Evolutionary conservation across 176 grass and related monocot species (phyloP).

Genomic region (Eragrostis curvula): DNA sequence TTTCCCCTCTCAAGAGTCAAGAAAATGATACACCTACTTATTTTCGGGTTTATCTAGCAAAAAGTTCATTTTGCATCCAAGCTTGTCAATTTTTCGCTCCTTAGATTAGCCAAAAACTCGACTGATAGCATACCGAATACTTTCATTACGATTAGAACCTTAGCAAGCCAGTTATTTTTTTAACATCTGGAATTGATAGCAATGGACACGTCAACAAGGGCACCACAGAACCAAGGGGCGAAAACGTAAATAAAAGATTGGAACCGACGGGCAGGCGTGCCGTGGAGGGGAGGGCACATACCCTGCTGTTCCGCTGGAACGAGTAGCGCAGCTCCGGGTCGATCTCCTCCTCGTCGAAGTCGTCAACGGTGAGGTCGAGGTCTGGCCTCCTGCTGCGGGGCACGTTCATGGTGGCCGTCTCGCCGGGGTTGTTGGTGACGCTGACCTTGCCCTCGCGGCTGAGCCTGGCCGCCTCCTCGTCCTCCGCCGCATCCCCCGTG

Average conservation of each 20-base stretch:
- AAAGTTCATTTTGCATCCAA: not conserved
- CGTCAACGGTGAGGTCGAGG: conserved; percentile 47
- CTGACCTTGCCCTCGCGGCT: conserved; percentile 69
- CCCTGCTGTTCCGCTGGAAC: conserved; percentile 65
- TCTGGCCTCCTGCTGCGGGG: conserved; percentile 51
- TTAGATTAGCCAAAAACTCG: too few species aligned
- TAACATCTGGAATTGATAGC: not conserved
- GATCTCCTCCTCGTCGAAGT: conserved; percentile 74
- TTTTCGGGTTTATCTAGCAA: not conserved
- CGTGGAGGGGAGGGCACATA: not conserved
- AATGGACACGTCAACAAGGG: not conserved
- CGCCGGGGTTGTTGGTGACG: conserved; percentile 69
- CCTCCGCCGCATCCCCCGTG: conserved; percentile 69
- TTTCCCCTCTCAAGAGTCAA: not conserved
- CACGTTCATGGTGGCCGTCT: conserved; percentile 80
- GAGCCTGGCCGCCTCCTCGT: conserved; percentile 52
- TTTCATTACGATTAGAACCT: not conserved
- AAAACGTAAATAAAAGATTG: not conserved
- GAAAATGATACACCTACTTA: not conserved
- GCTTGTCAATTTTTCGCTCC: not conserved
- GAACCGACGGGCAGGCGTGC: too few species aligned
- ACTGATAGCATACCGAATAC: accelerated
- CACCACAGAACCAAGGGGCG: not conserved
- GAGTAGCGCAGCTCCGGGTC: conserved; percentile 75
- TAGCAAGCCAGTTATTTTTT: not conserved